Conservation (phyloP, 352 stramenopile species). For the Phytophthora fragariae region DNA sequence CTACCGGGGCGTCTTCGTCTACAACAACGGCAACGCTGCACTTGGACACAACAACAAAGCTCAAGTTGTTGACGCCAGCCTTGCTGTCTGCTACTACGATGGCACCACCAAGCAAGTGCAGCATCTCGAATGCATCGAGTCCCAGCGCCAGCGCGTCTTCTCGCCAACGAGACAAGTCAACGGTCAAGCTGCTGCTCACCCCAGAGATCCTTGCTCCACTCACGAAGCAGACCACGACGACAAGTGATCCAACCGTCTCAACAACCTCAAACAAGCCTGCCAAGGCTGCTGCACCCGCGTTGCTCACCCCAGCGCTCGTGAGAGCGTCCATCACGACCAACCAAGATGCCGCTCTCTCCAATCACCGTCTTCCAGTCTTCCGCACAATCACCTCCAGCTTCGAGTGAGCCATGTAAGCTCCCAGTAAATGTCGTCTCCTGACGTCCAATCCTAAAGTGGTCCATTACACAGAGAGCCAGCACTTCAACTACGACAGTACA, state of each 20-base stretch:
- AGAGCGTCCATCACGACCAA: neutral
- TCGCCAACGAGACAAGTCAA: neutral
- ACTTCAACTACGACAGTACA: slow-evolving; percentile 14
- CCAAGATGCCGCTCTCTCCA: too few relatives aligned
- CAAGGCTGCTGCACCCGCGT: neutral
- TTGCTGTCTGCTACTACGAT: neutral
- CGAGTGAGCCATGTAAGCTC: too few relatives aligned
- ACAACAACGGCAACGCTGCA: neutral
- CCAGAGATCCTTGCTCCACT: slow-evolving; percentile 2
- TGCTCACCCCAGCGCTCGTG: slow-evolving; percentile 16
- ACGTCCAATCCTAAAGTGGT: neutral
- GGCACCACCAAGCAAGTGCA: neutral
- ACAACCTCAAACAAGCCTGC: neutral
- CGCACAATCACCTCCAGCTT: too few relatives aligned
- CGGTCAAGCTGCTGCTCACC: neutral
- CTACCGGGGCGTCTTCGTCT: neutral
- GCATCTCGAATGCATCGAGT: neutral
- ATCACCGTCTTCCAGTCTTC: neutral
- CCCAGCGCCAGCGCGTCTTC: neutral
- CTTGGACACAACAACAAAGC: neutral
- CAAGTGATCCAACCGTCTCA: too few relatives aligned
- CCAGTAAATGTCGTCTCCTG: neutral
- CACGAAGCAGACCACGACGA: neutral
- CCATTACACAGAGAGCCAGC: slow-evolving; percentile 10
- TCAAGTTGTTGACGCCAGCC: neutral